A percentile compares a stretch with the other conserved stretches of the same genome.
Conservation (phyloP, 805 yeast genomes). For the Yarrowia hollandica region DNA sequence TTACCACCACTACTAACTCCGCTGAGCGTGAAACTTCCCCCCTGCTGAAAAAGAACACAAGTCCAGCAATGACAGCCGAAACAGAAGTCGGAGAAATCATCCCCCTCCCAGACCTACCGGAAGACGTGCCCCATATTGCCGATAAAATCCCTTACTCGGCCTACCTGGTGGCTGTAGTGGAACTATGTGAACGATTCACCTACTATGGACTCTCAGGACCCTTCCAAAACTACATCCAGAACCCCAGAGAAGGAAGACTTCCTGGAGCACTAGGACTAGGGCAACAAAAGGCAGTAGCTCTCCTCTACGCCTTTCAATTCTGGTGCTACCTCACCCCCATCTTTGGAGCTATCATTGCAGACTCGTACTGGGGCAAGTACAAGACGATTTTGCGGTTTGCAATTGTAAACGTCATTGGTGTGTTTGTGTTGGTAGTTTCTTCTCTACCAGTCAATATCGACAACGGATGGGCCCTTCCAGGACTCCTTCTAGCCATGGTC, state of each 20-base stretch:
- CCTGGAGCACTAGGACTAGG: constrained; percentile 62
- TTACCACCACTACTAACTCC: too few species aligned
- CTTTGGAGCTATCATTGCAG: constrained; percentile 73
- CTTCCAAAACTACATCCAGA: constrained; percentile 75
- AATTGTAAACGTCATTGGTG: constrained; percentile 60
- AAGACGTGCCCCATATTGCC: constrained; percentile 44
- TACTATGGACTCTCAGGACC: constrained; percentile 78
- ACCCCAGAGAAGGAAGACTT: constrained; percentile 33
- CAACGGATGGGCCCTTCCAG: constrained; percentile 58
- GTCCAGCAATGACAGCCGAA: background rate
- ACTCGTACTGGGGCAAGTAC: constrained; percentile 70
- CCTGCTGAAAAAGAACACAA: background rate
- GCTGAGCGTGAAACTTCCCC: background rate
- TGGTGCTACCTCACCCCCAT: constrained; percentile 81
- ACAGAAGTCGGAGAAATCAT: background rate
- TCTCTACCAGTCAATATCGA: constrained; percentile 61
- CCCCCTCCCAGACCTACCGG: background rate
- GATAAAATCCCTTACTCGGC: constrained; percentile 55
- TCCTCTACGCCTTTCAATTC: constrained; percentile 73
- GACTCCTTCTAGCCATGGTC: constrained; percentile 56
- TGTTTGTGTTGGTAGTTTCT: constrained; percentile 64
- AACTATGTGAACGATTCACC: constrained; percentile 77
- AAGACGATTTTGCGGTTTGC: constrained; percentile 65
- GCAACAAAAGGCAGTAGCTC: constrained; percentile 64
- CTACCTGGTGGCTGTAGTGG: constrained; percentile 67